Evolutionary conservation across 2,329 filamentous ascomycete species (phyloP), one percentile per base, ranked within the genome.

Genomic region (Fusarium sambucinum): DNA sequence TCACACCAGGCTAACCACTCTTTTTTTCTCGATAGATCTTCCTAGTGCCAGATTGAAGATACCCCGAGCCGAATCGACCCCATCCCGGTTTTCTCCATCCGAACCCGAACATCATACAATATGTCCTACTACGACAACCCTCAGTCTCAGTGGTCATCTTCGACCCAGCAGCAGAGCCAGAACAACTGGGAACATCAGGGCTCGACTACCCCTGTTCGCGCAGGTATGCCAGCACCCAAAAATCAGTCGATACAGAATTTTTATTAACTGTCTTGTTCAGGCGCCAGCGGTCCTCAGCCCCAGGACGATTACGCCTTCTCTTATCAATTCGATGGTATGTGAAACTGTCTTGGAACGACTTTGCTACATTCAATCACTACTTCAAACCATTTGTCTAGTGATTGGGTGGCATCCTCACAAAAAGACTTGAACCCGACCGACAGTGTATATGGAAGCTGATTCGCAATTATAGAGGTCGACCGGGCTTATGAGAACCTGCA

Each of bases 401-500:
- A 23, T 27, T 27, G 13, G 11, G 25, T 5, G 30, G 40, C 27
- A 48, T 13, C 21, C 32, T 29, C 27, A 21, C 17, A 38, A 7
- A 23, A 30, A 21, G 23, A 52, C 44, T 51, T 8, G 5, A 35
- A 38, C n/a, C 29, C 19, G 29, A 55, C 32, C 13, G 11, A 47
- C 33, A 10, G 38, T 30, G 9, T 25, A 16, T 30, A n/a, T 45
- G 45, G 62, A 80, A 58, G 42, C 72, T 55, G 54, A 59, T 32
- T 5, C 35, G 12, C 11, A 69, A 71, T 51, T 78, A 53, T 77
- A 97, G 96, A 99, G 88, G 94, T 99, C 75, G 96, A 98, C 72
- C 91, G 95, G 78, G 95, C 95, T 73, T 90, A 95, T 76, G 96
- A 98, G 77, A 98, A 98, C 80, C 87, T 99, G 64, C 87, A 95